Percentiles rank a stretch among this genome's conserved stretches.
These are phyloP conservation scores for Ogataea neopini DNA, from an alignment of 805 yeast species.

Conservation along the genomic window DNA sequence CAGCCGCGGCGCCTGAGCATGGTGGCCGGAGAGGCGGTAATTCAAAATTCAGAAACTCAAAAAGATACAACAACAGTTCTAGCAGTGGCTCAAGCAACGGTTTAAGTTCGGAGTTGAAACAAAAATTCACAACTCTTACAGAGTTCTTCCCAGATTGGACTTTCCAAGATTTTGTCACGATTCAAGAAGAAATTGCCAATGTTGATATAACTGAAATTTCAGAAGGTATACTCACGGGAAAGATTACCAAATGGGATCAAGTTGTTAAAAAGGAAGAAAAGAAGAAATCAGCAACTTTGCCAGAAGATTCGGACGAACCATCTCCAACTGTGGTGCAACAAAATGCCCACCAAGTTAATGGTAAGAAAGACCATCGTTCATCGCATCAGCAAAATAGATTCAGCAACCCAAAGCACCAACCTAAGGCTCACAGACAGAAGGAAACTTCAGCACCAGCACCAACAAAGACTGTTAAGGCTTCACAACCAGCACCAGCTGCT, in stretches of 20 bases:
- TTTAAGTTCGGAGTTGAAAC: constrained; percentile 31
- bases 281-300: constrained; percentile 37
- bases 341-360: constrained; percentile 10
- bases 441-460: constrained; percentile 10
- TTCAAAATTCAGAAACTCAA: constrained; percentile 45
- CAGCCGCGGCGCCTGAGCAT: constrained; percentile 21
- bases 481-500: neutral
- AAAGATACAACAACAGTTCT: constrained; percentile 38
- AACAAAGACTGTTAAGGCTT: constrained; percentile 9
- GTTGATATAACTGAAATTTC: constrained; percentile 77
- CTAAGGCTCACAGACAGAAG: constrained; percentile 17
- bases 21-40: constrained; percentile 24
- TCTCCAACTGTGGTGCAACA: constrained; percentile 11
- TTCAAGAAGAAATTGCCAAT: constrained; percentile 66
- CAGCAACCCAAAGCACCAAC: constrained; percentile 16
- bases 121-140: constrained; percentile 54
- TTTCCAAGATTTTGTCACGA: constrained; percentile 73
- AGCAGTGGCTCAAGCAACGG: constrained; percentile 13
- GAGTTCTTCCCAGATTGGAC: constrained; percentile 97
- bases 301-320: constrained; percentile 21
- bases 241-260: constrained; percentile 92
- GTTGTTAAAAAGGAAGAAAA: constrained; percentile 70
- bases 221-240: constrained; percentile 86
- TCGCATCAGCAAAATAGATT: constrained; percentile 14
- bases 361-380: constrained; percentile 16